Conservation (phyloP, 2,329 filamentous ascomycete species). For the Drechmeria coniospora region DNA sequence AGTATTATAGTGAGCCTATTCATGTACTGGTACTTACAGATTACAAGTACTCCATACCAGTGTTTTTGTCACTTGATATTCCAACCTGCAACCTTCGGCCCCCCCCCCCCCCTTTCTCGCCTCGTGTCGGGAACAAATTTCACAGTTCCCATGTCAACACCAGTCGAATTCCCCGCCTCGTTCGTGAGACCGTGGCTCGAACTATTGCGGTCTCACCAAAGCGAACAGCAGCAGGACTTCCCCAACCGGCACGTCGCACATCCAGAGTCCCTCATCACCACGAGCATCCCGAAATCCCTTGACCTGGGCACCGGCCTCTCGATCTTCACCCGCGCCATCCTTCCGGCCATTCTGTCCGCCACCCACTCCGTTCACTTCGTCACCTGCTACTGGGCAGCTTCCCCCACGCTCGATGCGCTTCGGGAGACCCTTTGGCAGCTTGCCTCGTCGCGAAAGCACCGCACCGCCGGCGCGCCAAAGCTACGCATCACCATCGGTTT, state of each 20-base stretch:
- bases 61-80: too few species aligned
- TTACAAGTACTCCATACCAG: too few species aligned
- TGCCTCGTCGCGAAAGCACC: conserved; percentile 26
- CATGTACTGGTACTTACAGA: too few species aligned
- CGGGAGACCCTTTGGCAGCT: conserved; percentile 41
- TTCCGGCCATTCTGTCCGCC: conserved; percentile 46
- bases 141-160: conserved; percentile 3
- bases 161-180: conserved; percentile 16
- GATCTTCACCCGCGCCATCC: conserved; percentile 37
- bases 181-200: conserved; percentile 24
- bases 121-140: too few species aligned
- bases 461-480: conserved; percentile 8
- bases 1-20: too few species aligned
- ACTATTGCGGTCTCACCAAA: conserved; percentile 14
- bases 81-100: too few species aligned
- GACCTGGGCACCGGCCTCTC: conserved; percentile 42
- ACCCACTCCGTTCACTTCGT: conserved; percentile 55
- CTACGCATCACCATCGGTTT: conserved; percentile 60
- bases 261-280: conserved; percentile 30
- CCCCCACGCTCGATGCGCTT: conserved; percentile 42
- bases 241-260: conserved; percentile 31
- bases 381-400: conserved; percentile 70
- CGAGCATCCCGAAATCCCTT: conserved; percentile 30
- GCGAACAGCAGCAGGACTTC: conserved; percentile 24
- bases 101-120: too few species aligned